These are phyloP conservation scores for Sugiyamaella castrensis DNA, from an alignment of 1,139 yeast species.

Conservation along the genomic window DNA sequence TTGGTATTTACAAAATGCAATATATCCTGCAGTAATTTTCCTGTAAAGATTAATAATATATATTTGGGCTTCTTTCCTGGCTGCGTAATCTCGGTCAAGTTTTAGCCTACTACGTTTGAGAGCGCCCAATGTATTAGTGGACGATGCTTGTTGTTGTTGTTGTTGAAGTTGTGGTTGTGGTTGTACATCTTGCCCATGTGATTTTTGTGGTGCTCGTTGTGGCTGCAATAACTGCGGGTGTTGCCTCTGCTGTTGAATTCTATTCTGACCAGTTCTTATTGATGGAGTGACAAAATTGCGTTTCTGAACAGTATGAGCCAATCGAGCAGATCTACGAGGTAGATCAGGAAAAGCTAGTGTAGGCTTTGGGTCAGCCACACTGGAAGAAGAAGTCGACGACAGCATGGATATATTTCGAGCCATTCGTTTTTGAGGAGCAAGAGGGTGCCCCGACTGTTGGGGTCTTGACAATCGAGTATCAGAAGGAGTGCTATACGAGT, in stretches of 20 bases:
- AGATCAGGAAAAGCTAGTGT: constrained; percentile 8
- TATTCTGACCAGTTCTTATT: neutral
- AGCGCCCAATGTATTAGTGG: constrained; percentile 3
- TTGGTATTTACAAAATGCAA: constrained; percentile 65
- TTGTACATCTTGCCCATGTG: neutral
- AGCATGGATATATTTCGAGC: constrained; percentile 20
- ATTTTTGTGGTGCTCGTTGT: neutral
- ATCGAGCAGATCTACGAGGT: constrained; percentile 10
- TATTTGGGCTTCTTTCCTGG: constrained; percentile 44
- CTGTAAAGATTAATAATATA: constrained; percentile 53
- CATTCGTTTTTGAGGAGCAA: constrained; percentile 30
- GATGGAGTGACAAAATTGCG: constrained; percentile 10
- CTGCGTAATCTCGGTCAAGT: constrained; percentile 21
- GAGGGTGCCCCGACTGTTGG: constrained; percentile 19
- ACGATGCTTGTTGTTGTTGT: constrained; percentile 7
- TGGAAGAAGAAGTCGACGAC: neutral
- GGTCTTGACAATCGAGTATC: constrained; percentile 7
- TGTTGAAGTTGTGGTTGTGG: neutral
- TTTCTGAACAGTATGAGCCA: constrained; percentile 9
- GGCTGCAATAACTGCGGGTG: neutral
- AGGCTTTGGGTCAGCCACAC: constrained; percentile 2
- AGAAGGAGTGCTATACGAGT: constrained; percentile 9
- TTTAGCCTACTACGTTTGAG: constrained; percentile 20
- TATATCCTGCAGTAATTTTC: constrained; percentile 61
- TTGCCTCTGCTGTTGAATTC: constrained; percentile 6